Percentiles rank a stretch among this genome's conserved stretches.
phyloP scores from a whole-genome alignment of 1,284 basidiomycete genomes.

The Ganoderma lingzhi region DNA sequence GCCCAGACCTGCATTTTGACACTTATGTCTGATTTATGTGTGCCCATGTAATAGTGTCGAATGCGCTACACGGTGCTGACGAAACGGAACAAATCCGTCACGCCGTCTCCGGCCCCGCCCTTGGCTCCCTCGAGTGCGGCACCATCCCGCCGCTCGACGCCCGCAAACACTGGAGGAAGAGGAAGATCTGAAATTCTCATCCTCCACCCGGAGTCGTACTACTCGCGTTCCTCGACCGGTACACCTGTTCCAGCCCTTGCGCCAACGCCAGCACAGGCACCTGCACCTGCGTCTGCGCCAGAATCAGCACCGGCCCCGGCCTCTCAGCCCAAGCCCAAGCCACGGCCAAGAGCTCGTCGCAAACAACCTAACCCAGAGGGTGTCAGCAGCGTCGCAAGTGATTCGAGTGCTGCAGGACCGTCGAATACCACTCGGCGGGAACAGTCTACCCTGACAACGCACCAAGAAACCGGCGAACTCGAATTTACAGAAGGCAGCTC shows the following conservation, averaged over 20 bases:
- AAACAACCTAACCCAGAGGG: slow-evolving; percentile 16
- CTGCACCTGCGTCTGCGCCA: neutral
- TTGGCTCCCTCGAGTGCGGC: neutral
- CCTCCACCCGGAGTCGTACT: slow-evolving; percentile 28
- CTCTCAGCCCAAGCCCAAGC: slow-evolving; percentile 28
- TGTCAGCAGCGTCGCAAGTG: neutral
- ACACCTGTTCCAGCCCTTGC: neutral
- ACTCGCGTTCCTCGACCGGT: slow-evolving; percentile 8
- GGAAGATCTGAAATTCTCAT: slow-evolving; percentile 18
- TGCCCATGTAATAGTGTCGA: slow-evolving; percentile 54
- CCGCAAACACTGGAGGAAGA: neutral
- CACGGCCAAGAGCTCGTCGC: slow-evolving; percentile 22
- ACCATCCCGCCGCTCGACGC: slow-evolving; percentile 12
- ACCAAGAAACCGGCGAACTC: neutral
- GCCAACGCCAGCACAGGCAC: neutral
- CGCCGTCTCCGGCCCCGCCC: slow-evolving; percentile 13
- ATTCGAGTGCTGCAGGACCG: neutral
- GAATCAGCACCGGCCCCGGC: slow-evolving; percentile 4
- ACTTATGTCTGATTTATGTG: neutral
- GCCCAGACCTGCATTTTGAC: neutral
- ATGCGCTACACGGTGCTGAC: slow-evolving; percentile 46
- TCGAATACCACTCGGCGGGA: neutral
- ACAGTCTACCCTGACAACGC: neutral
- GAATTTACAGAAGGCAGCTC: neutral
- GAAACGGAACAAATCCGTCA: slow-evolving; percentile 29